Conservation (phyloP, 1,284 basidiomycete species). For the Pisolithus thermaeus region DNA sequence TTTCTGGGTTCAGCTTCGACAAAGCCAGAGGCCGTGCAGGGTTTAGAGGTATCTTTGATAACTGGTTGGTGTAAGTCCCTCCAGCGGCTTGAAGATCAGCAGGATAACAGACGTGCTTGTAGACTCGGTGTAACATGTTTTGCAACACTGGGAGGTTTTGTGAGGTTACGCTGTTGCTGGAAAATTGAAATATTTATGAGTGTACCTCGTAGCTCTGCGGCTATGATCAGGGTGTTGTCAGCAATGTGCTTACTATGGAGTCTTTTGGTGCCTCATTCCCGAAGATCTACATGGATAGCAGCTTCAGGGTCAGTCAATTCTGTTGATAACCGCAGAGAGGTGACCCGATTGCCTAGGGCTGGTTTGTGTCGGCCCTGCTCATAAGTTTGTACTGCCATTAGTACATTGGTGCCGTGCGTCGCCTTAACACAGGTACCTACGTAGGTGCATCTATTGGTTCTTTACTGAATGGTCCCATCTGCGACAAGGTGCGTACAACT, state of each 20-base stretch:
- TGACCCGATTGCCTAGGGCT: conserved; percentile 20
- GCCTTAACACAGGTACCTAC: conserved; percentile 2
- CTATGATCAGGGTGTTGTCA: conserved; percentile 31
- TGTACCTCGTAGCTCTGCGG: conserved; percentile 22
- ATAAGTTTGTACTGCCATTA: conserved; percentile 19
- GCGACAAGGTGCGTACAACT: conserved; percentile 23
- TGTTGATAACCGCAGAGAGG: background rate
- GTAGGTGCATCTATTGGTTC: conserved; percentile 30
- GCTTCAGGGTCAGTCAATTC: conserved; percentile 19
- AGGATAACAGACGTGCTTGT: background rate
- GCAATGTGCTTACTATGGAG: conserved; percentile 30
- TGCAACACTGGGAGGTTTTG: conserved; percentile 29
- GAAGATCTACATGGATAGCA: conserved; percentile 23
- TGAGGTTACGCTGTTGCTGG: conserved; percentile 10
- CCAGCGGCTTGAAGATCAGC: background rate
- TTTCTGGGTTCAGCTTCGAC: conserved; percentile 9
- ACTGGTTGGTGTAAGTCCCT: conserved; percentile 19
- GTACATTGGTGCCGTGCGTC: too few species aligned
- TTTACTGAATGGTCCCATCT: conserved; percentile 26
- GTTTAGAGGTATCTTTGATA: conserved; percentile 26
- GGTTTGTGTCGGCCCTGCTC: conserved; percentile 28
- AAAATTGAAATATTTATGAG: background rate
- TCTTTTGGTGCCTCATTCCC: conserved; percentile 32
- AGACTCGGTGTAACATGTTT: conserved; percentile 29
- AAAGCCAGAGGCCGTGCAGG: conserved; percentile 19